These are phyloP conservation scores for Aureobasidium lini DNA, from an alignment of 2,329 filamentous ascomycete genomes.

Conservation along the genomic window DNA sequence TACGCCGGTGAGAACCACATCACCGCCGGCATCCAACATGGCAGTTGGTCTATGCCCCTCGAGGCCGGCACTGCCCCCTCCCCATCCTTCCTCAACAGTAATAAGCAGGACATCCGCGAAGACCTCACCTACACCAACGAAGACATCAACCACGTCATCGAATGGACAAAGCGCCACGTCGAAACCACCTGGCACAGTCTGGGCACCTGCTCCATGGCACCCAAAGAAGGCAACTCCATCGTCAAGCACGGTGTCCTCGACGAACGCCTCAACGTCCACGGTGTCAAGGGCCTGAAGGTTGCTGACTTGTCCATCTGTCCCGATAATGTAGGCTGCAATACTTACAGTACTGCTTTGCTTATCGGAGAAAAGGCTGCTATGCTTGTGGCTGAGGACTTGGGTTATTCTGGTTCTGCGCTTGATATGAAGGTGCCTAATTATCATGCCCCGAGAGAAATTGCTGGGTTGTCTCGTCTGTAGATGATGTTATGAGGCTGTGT, in stretches of 20 bases:
- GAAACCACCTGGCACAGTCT: conserved; percentile 68
- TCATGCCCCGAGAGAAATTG: conserved; percentile 39
- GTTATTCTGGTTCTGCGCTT: conserved; percentile 63
- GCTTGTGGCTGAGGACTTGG: conserved; percentile 64
- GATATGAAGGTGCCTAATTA: conserved; percentile 64
- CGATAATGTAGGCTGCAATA: conserved; percentile 62
- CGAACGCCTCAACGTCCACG: conserved; percentile 69
- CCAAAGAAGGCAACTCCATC: conserved; percentile 67
- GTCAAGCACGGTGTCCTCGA: conserved; percentile 74
- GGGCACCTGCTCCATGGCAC: conserved; percentile 69
- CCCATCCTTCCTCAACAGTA: conserved; percentile 53
- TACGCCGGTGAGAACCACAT: conserved; percentile 69
- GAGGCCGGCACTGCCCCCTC: conserved; percentile 46
- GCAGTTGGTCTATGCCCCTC: conserved; percentile 57
- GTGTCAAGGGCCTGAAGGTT: conserved; percentile 69
- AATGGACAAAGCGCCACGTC: conserved; percentile 49
- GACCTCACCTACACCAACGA: conserved; percentile 58
- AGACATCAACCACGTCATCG: conserved; percentile 60
- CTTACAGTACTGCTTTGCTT: conserved; percentile 61
- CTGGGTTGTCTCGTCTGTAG: conserved; percentile 36
- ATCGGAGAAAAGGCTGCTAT: conserved; percentile 70
- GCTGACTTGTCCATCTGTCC: conserved; percentile 70
- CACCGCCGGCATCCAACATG: conserved; percentile 62
- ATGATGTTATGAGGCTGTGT: neutral
- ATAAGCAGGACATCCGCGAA: conserved; percentile 51